Conservation (phyloP, 2,329 filamentous ascomycete genomes). For the Fusarium sp. region DNA sequence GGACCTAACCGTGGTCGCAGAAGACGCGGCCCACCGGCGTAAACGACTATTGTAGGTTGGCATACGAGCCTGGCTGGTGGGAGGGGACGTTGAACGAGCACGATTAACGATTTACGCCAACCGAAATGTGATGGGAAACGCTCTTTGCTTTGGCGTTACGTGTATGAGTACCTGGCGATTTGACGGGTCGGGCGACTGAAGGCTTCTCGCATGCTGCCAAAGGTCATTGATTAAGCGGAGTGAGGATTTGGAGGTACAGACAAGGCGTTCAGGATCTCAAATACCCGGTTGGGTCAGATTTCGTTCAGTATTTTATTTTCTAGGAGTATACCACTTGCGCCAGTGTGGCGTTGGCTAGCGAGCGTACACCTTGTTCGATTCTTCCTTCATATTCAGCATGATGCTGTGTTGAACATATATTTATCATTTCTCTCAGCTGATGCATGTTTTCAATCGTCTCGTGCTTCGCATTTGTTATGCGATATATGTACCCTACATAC, state of each 20-base stretch:
- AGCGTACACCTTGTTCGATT: slow-evolving; percentile 15
- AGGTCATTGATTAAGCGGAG: neutral
- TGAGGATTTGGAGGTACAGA: slow-evolving; percentile 14
- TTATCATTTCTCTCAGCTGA: neutral
- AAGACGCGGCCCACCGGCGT: slow-evolving; percentile 64
- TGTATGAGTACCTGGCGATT: slow-evolving; percentile 27
- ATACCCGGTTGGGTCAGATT: slow-evolving; percentile 39
- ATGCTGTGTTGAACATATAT: neutral
- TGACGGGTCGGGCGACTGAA: slow-evolving; percentile 1
- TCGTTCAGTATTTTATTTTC: slow-evolving; percentile 11
- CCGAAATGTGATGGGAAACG: slow-evolving; percentile 2
- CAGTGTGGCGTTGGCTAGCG: slow-evolving; percentile 21
- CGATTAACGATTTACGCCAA: slow-evolving; percentile 14
- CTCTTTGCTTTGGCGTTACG: slow-evolving; percentile 19
- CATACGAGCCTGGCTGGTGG: neutral
- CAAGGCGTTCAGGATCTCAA: slow-evolving; percentile 37
- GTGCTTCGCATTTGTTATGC: neutral
- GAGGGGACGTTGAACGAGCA: neutral
- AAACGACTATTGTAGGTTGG: slow-evolving; percentile 1
- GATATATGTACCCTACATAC: neutral
- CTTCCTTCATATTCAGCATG: slow-evolving; percentile 5
- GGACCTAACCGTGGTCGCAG: slow-evolving; percentile 83
- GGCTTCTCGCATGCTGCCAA: neutral
- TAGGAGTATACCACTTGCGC: slow-evolving; percentile 17
- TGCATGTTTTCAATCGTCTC: neutral